phyloP scores from a whole-genome alignment of 2,329 filamentous ascomycete genomes.

The Neocucurbitaria cava region DNA sequence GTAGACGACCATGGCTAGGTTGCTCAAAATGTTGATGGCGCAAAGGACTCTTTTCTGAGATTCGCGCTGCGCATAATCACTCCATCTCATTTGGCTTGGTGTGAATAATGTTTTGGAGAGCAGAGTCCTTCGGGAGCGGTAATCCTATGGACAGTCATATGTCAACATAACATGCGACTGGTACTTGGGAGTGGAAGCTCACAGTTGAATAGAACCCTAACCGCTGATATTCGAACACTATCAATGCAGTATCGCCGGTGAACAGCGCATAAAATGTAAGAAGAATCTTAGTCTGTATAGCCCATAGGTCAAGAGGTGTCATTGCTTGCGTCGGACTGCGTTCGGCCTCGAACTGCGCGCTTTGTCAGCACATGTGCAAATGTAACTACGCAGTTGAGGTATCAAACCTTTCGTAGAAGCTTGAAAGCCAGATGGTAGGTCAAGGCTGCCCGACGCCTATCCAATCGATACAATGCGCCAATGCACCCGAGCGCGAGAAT shows the following conservation, averaged over 20 bases:
- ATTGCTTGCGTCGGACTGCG: not conserved
- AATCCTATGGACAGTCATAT: conserved; percentile 14
- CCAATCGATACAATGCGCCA: conserved; percentile 44
- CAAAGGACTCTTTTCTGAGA: conserved; percentile 41
- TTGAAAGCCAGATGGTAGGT: not conserved
- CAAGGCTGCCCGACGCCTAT: conserved; percentile 36
- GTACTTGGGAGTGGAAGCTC: not conserved
- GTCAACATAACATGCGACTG: not conserved
- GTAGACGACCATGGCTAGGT: conserved; percentile 42
- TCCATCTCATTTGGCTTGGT: conserved; percentile 26
- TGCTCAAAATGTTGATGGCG: conserved; percentile 42
- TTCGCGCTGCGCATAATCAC: conserved; percentile 39
- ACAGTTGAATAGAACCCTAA: conserved; percentile 12
- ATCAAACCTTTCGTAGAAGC: conserved; percentile 1
- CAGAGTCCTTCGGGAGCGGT: conserved; percentile 21
- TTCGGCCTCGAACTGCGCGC: conserved; percentile 1
- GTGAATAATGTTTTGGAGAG: conserved; percentile 11
- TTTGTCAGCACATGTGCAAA: not conserved
- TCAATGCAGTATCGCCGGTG: conserved; percentile 18
- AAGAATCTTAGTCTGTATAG: conserved; percentile 39
- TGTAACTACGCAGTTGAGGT: not conserved
- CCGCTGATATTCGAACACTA: not conserved
- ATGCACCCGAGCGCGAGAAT: conserved; percentile 47
- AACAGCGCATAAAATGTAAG: conserved; percentile 39
- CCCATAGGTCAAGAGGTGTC: conserved; percentile 32